Evolutionary conservation across 108 stramenopile species (phyloP).

Genomic region (Cyclostephanos invisitatus): DNA sequence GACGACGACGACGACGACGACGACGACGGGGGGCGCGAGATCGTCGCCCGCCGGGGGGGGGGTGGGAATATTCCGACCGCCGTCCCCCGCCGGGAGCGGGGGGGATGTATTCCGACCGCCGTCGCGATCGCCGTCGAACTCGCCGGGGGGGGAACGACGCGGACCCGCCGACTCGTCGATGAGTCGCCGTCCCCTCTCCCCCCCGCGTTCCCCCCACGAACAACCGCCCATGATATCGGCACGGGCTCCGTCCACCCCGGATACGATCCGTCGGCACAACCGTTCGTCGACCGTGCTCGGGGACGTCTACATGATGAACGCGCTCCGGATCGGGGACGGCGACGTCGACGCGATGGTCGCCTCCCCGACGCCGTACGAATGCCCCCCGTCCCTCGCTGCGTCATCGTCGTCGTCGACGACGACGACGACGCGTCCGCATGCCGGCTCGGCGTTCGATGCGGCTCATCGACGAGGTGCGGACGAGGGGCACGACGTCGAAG

Average conservation of each 20-base stretch:
- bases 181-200: background rate
- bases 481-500: background rate
- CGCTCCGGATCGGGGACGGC: background rate
- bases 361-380: background rate
- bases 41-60: background rate
- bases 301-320: background rate
- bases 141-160: background rate
- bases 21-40: background rate
- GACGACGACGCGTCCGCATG: background rate
- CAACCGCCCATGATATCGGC: background rate
- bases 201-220: background rate
- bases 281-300: background rate
- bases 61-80: constrained; percentile 14
- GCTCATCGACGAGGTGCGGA: background rate
- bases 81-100: constrained; percentile 11
- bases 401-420: no score
- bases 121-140: constrained; percentile 12
- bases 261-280: background rate
- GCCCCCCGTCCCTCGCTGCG: background rate
- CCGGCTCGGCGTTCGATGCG: background rate
- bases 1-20: no score
- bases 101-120: constrained; percentile 13
- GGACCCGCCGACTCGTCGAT: background rate
- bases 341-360: no score
- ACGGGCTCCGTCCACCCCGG: background rate